Percentiles rank a stretch among this genome's conserved stretches.
These are phyloP conservation scores for Nakaseomyces glabratus DNA, from an alignment of 1,139 yeast genomes.

Conservation along the genomic window DNA sequence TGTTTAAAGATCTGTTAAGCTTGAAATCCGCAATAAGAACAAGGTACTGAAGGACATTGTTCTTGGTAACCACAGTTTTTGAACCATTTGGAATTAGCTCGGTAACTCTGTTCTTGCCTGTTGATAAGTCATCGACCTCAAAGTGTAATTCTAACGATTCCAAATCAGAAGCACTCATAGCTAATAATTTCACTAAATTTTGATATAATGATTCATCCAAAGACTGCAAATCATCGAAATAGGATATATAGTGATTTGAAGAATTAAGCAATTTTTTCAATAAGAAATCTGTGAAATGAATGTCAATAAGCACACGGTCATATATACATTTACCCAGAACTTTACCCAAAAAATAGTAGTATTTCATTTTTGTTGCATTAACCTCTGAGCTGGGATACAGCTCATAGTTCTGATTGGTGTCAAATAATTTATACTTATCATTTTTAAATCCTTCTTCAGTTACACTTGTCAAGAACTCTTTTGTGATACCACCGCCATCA, in stretches of 20 bases:
- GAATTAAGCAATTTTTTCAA: constrained; percentile 51
- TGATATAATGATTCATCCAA: constrained; percentile 61
- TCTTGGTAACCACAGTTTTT: constrained; percentile 43
- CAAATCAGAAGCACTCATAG: constrained; percentile 50
- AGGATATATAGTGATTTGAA: constrained; percentile 29
- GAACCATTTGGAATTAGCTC: constrained; percentile 59
- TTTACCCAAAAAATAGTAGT: constrained; percentile 62
- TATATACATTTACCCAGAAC: constrained; percentile 86
- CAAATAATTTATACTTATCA: constrained; percentile 39
- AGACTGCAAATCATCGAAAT: constrained; percentile 70
- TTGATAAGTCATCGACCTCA: constrained; percentile 35
- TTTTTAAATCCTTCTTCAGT: constrained; percentile 57
- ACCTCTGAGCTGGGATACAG: constrained; percentile 47
- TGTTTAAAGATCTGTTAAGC: constrained; percentile 51
- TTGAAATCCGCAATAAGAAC: constrained; percentile 74
- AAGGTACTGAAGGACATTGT: constrained; percentile 64
- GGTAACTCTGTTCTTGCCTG: constrained; percentile 31
- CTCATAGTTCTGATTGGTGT: constrained; percentile 48
- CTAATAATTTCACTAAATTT: constrained; percentile 54
- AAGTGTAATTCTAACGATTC: constrained; percentile 55
- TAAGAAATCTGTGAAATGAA: constrained; percentile 81
- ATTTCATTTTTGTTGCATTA: constrained; percentile 32
- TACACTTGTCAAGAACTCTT: constrained; percentile 74
- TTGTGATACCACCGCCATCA: constrained; percentile 95
- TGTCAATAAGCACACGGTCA: constrained; percentile 72